Base-by-base conservation (phyloP, 306 rosid species). In the Nissolia schottii region DNA sequence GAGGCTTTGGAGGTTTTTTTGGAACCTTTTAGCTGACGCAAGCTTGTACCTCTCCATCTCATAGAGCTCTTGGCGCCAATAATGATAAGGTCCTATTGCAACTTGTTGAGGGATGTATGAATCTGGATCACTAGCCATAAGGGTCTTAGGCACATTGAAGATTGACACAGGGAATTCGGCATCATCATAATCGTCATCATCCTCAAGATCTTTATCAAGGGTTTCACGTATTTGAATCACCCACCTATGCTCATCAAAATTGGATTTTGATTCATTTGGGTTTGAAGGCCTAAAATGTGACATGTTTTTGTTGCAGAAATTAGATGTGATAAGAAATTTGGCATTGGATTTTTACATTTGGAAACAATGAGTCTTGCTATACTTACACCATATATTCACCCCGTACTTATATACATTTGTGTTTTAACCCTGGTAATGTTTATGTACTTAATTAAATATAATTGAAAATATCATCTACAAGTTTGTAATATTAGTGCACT, bases 41-140 rank as follows among this genome's bases (percentile, higher is more conserved):
- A 89, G 76, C 69, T 90, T 93, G 74, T 80, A 73, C 68, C 94
- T 83, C 60, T 89, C 89, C 89, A 87, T 93, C 41, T 86, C 96
- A 62, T 81, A 80, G 16, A 90, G 82, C 81, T 89, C 94, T 19
- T 87, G 75, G 4, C 89, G 84, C 87, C 85, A 78, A 60, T 70
- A 54, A 71, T 93, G 97, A 83, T 85, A 93, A 31, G 98, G 97
- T 22, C 96, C 96, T 32, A 93, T 86, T 0, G 98, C 83, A 41
- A 93, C 86, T 48, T 86, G 81, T 62, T 89, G 96, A 65, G 98
- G 98, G 11, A 58, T 83, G 51, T 89, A 93, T 58, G 89, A 93
- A 71, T 86, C 82, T 7, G 90, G 85, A 74, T 77, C 67, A 55
- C 19, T 53, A 19, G 79, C 77, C 80, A 80, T 53, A 29, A 85